These are phyloP conservation scores for Scleroderma citrinum DNA, from an alignment of 768 basidiomycete species.

Conservation along the genomic window DNA sequence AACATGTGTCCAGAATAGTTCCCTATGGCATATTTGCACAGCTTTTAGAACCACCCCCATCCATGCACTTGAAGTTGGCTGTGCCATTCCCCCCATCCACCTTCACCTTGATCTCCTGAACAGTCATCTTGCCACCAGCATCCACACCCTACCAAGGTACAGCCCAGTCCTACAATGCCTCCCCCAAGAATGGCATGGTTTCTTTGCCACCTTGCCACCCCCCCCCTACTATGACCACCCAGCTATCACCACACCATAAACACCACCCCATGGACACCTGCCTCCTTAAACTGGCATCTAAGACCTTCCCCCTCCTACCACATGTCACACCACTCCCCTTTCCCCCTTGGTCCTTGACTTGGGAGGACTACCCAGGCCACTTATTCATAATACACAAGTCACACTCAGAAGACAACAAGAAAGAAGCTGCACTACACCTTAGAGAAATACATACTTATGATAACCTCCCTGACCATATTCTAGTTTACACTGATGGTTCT, in stretches of 20 bases:
- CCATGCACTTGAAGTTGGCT: slow-evolving; percentile 28
- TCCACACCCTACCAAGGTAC: neutral
- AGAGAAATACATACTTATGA: neutral
- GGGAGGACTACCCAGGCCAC: no score
- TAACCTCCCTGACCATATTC: neutral
- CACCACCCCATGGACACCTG: no score
- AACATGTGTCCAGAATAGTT: neutral
- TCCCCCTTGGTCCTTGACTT: no score
- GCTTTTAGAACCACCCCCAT: slow-evolving; percentile 30
- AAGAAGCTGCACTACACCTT: neutral
- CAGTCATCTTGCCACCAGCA: slow-evolving; percentile 1
- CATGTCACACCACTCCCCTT: no score
- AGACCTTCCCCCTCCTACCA: no score
- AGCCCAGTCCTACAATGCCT: neutral
- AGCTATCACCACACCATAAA: no score
- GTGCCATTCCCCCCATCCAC: slow-evolving; percentile 26
- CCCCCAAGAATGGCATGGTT: neutral
- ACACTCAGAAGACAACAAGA: neutral
- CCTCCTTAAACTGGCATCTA: no score
- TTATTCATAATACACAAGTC: no score
- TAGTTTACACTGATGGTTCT: neutral
- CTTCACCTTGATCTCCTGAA: neutral
- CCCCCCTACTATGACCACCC: no score
- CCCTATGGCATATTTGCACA: slow-evolving; percentile 26
- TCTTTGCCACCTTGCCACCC: no score